A percentile compares a stretch with the other conserved stretches of the same genome.
Evolutionary conservation across 768 basidiomycete species (phyloP).

Genomic region (Hericium rajendrae): DNA sequence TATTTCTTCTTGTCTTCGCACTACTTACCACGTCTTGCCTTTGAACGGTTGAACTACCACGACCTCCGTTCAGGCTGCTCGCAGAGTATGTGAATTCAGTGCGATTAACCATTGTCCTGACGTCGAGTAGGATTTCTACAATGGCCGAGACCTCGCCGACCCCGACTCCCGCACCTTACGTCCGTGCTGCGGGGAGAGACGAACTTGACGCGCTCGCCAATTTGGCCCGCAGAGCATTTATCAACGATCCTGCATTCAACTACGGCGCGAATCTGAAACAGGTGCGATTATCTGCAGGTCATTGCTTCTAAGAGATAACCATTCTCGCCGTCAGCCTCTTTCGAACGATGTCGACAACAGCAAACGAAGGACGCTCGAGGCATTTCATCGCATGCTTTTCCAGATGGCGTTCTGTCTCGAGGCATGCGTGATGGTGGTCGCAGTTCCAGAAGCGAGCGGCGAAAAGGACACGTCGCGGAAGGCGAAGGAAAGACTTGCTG

Average conservation of each 20-base stretch:
- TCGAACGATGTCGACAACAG: not conserved
- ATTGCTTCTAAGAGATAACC: not conserved
- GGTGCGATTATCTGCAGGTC: not conserved
- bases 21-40: no score
- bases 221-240: not conserved
- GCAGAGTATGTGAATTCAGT: no score
- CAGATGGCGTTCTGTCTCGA: not conserved
- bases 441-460: not conserved
- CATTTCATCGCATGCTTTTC: not conserved
- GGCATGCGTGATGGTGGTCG: not conserved
- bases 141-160: not conserved
- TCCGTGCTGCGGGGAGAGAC: not conserved
- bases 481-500: not conserved
- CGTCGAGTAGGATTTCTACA: not conserved
- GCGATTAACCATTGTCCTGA: no score
- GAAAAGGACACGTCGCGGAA: not conserved
- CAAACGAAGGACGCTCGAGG: not conserved
- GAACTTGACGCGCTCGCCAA: not conserved
- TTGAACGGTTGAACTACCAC: no score
- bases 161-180: not conserved
- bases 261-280: not conserved
- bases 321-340: not conserved
- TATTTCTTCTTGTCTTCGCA: no score
- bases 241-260: not conserved
- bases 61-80: no score